Evolutionary conservation across 1,284 basidiomycete genomes (phyloP), one percentile per base, ranked within the genome.

Genomic region (Xerocomus nothofagi): DNA sequence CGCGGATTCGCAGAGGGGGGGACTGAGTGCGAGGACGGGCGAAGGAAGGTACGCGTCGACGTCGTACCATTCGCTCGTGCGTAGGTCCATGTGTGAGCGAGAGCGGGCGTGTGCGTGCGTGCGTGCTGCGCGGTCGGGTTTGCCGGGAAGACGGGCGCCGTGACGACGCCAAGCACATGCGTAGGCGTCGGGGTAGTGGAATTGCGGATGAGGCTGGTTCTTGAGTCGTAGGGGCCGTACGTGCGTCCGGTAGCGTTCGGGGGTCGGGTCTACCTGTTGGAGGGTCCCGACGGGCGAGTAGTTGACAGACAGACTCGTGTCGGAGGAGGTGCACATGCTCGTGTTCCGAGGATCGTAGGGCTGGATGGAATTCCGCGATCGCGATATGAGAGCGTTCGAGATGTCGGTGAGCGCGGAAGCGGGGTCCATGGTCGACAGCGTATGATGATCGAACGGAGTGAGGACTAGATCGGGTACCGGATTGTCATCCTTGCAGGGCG

Each of bases 381-480:
- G 62, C 23, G 60, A 45, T 3, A 65, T 39, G 50, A 61, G 58
- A 0, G 62, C 62, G n/a, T 61, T 51, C 0, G 62, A 61, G 49
- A 61, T 39, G 31, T 31, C 32, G 20, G 17, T 30, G 24, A 44
- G 39, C 8, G 27, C 51, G 15, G 54, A 36, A 8, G 47, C 38
- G 15, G 47, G 24, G 24, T 57, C 32, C 14, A 32, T 17, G 31
- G 5, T 11, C 18, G 51, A 36, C 21, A 4, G 31, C 0, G 20
- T 8, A 18, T 23, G 39, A 5, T 36, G 36, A 7, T 62, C 46
- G 46, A 50, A 47, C 12, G 57, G 36, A 26, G 21, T 47, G 42
- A 45, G 27, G 11, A 12, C 17, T 5, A 26, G 53, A 10, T 51
- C 45, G 17, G 39, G 36, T 2, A 47, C n/a, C 12, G 23, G 3